These are phyloP conservation scores for Jamesozyma jinghongensis DNA, from an alignment of 805 yeast species.

Conservation along the genomic window DNA sequence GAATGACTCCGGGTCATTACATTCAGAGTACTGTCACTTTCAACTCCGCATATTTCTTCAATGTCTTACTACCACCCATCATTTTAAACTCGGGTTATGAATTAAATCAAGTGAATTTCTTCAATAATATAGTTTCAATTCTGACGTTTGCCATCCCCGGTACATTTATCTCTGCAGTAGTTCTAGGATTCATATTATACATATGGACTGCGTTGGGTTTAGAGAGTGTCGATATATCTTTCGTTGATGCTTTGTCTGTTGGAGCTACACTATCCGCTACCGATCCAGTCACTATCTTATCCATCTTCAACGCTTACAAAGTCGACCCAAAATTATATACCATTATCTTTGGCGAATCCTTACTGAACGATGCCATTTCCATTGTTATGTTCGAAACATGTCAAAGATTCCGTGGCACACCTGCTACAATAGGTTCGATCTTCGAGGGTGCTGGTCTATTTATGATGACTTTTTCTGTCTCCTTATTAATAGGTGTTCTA, in stretches of 20 bases:
- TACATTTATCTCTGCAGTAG: slow-evolving; percentile 84
- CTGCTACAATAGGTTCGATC: slow-evolving; percentile 61
- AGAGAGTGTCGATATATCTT: slow-evolving; percentile 79
- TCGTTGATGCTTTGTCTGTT: slow-evolving; percentile 94
- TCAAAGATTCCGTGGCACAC: slow-evolving; percentile 86
- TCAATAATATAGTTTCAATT: slow-evolving; percentile 83
- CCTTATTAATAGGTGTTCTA: slow-evolving; percentile 79
- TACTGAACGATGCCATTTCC: slow-evolving; percentile 93
- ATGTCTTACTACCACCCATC: slow-evolving; percentile 89
- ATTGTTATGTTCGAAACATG: slow-evolving; percentile 99
- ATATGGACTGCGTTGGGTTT: slow-evolving; percentile 88
- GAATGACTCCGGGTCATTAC: slow-evolving; percentile 91
- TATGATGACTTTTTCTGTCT: slow-evolving; percentile 84
- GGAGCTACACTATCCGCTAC: slow-evolving; percentile 98
- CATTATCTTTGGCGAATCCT: slow-evolving; percentile 92
- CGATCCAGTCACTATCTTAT: slow-evolving; percentile 93
- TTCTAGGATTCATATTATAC: slow-evolving; percentile 77
- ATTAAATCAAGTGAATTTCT: slow-evolving; percentile 90
- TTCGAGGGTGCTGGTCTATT: slow-evolving; percentile 93
- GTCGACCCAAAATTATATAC: slow-evolving; percentile 97
- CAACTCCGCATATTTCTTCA: slow-evolving; percentile 89
- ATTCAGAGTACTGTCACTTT: slow-evolving; percentile 95
- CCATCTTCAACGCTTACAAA: slow-evolving; percentile 93
- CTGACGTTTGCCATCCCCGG: slow-evolving; percentile 95
- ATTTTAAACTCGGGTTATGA: slow-evolving; percentile 95